These are phyloP conservation scores for Aspergillus neoniger DNA, from an alignment of 2,329 filamentous ascomycete genomes.

Conservation along the genomic window DNA sequence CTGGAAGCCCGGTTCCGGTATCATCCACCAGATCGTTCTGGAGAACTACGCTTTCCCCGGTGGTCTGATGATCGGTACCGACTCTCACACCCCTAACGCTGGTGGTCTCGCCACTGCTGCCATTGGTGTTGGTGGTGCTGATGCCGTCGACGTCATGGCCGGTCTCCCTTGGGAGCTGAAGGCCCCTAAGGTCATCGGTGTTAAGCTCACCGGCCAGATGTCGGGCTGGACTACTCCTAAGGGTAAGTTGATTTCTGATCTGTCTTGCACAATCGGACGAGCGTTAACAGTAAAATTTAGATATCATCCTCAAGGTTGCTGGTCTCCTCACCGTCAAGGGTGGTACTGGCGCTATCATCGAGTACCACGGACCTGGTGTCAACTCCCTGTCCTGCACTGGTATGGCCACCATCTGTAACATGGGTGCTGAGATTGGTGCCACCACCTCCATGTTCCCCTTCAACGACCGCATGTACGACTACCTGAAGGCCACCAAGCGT, in stretches of 20 bases:
- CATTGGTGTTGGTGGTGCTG: slow-evolving; percentile 96
- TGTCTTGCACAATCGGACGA: no score
- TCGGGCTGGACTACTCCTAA: slow-evolving; percentile 93
- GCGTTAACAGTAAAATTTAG: slow-evolving; percentile 46
- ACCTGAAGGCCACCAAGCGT: slow-evolving; percentile 88
- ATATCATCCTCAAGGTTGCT: slow-evolving; percentile 96
- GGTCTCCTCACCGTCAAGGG: slow-evolving; percentile 97
- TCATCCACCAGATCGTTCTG: slow-evolving; percentile 97
- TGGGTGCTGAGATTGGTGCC: slow-evolving; percentile 67
- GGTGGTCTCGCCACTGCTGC: slow-evolving; percentile 94
- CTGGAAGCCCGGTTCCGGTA: slow-evolving; percentile 98
- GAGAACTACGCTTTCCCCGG: slow-evolving; percentile 99
- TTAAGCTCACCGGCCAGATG: slow-evolving; percentile 86
- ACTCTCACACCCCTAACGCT: slow-evolving; percentile 96
- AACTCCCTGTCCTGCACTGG: slow-evolving; percentile 77
- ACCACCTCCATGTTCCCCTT: slow-evolving; percentile 97
- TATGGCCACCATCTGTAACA: slow-evolving; percentile 78
- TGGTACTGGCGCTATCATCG: slow-evolving; percentile 80
- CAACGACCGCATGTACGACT: slow-evolving; percentile 97
- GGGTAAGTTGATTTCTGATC: slow-evolving; percentile 57
- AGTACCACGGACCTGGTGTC: slow-evolving; percentile 66
- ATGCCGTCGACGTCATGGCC: slow-evolving; percentile 98
- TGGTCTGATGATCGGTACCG: slow-evolving; percentile 95
- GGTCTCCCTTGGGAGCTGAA: slow-evolving; percentile 97
- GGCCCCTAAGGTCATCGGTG: slow-evolving; percentile 94